Evolutionary conservation across 2,329 filamentous ascomycete species (phyloP).

Genomic region (Colletotrichum sp.): DNA sequence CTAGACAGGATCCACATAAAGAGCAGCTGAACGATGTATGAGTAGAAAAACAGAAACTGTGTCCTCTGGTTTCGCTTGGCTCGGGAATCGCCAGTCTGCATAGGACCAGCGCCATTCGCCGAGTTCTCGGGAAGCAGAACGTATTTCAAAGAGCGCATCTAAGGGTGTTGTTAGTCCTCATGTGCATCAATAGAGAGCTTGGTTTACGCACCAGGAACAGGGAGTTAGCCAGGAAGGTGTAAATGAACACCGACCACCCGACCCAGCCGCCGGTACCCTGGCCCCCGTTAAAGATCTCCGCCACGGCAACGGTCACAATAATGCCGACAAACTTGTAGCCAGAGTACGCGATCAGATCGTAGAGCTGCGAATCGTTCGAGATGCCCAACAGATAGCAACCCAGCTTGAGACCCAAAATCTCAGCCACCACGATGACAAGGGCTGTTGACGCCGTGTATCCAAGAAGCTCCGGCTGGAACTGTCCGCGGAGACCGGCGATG

Average conservation of each 20-base stretch:
- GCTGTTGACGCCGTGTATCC: conserved; percentile 88
- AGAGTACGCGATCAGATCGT: conserved; percentile 94
- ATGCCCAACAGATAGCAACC: conserved; percentile 95
- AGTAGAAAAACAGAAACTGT: conserved; percentile 92
- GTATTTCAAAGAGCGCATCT: conserved; percentile 95
- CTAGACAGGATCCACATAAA: conserved; percentile 84
- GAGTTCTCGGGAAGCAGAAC: conserved; percentile 88
- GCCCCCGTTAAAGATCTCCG: conserved; percentile 78
- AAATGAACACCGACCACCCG: conserved; percentile 87
- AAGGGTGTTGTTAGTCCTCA: conserved; percentile 20
- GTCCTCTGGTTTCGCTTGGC: conserved; percentile 87
- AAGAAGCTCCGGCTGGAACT: conserved; percentile 92
- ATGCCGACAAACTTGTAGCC: conserved; percentile 99
- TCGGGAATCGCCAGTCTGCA: conserved; percentile 72
- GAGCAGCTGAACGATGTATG: conserved; percentile 89
- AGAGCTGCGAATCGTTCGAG: conserved; percentile 89
- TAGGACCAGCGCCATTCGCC: conserved; percentile 66
- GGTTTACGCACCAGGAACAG: conserved; percentile 80
- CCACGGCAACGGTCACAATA: conserved; percentile 84
- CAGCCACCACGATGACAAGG: conserved; percentile 80
- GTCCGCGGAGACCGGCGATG: conserved; percentile 85
- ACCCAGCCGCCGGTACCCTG: conserved; percentile 86
- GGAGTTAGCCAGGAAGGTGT: conserved; percentile 92
- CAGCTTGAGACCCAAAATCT: conserved; percentile 89
- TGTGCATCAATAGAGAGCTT: background rate